Conservation (phyloP, 148 eudicot genomes). For the Mesembryanthemum crystallinum region DNA sequence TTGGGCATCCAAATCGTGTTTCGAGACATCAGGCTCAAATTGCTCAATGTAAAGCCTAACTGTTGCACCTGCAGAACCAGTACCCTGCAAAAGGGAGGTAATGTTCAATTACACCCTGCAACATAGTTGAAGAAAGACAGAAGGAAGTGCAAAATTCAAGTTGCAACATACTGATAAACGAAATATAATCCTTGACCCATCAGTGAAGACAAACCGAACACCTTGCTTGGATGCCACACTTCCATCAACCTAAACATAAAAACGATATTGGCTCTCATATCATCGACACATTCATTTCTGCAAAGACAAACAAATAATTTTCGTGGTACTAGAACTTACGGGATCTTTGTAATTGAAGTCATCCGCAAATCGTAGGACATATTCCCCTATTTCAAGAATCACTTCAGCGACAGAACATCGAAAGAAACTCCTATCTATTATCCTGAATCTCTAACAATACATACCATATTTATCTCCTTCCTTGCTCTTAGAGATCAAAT, state of each 20-base stretch:
- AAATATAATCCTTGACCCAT: slow-evolving; percentile 92
- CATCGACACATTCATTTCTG: not conserved
- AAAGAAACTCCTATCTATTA: not conserved
- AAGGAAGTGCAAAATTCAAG: slow-evolving; percentile 1
- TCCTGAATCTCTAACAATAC: slow-evolving; percentile 16
- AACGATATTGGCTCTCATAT: not conserved
- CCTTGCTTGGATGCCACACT: slow-evolving; percentile 94
- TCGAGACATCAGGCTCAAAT: slow-evolving; percentile 80
- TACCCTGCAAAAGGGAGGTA: slow-evolving; percentile 54
- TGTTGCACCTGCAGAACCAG: slow-evolving; percentile 98
- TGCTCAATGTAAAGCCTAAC: slow-evolving; percentile 84
- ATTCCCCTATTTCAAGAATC: slow-evolving; percentile 51
- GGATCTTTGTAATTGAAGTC: slow-evolving; percentile 92
- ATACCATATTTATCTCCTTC: slow-evolving; percentile 76
- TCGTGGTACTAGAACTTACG: slow-evolving; percentile 48
- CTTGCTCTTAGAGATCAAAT: slow-evolving; percentile 75
- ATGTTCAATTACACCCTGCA: slow-evolving; percentile 1
- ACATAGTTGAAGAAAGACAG: not conserved
- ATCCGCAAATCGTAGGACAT: slow-evolving; percentile 77
- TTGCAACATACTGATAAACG: slow-evolving; percentile 65
- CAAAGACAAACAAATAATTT: not conserved
- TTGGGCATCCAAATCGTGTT: slow-evolving; percentile 90
- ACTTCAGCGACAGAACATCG: slow-evolving; percentile 22
- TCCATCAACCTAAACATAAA: slow-evolving; percentile 68
- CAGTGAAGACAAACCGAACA: slow-evolving; percentile 85